These are phyloP conservation scores for Tubosaeta sp. DNA, from an alignment of 768 basidiomycete genomes.

Conservation along the genomic window DNA sequence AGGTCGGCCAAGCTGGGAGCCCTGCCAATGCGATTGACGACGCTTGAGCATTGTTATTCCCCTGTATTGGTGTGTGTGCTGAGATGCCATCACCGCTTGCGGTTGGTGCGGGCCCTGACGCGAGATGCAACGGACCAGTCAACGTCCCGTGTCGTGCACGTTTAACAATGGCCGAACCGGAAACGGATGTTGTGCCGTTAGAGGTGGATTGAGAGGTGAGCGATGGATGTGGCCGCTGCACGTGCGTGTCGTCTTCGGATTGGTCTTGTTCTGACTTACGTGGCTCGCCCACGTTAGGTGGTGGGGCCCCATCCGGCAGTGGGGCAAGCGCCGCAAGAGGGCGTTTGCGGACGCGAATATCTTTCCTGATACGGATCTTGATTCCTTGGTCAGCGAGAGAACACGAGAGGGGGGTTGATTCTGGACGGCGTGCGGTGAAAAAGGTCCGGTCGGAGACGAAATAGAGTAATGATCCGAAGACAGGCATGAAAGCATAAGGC, in stretches of 20 bases:
- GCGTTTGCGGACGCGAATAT: conserved; percentile 78
- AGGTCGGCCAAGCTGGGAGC: conserved; percentile 31
- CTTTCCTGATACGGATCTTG: conserved; percentile 91
- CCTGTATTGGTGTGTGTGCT: conserved; percentile 16
- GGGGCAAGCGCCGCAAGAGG: conserved; percentile 39
- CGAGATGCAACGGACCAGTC: conserved; percentile 15
- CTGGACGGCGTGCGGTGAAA: conserved; percentile 33
- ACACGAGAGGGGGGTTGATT: conserved; percentile 84
- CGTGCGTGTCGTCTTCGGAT: conserved; percentile 19
- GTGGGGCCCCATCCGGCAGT: conserved; percentile 15
- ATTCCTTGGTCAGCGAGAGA: conserved; percentile 94
- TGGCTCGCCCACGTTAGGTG: conserved; percentile 5
- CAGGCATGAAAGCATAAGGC: conserved; percentile 9
- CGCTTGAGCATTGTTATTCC: conserved; percentile 8
- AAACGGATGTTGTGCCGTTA: not conserved
- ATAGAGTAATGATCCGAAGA: conserved; percentile 18
- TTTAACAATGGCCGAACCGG: conserved; percentile 12
- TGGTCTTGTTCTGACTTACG: conserved; percentile 28
- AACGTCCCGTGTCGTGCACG: conserved; percentile 29
- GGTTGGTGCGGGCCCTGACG: conserved; percentile 17
- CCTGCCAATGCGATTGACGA: conserved; percentile 25
- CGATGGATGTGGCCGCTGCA: conserved; percentile 6
- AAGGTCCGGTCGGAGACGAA: conserved; percentile 8
- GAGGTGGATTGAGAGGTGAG: conserved; percentile 12
- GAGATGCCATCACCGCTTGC: conserved; percentile 16